Percentiles rank a stretch among this genome's conserved stretches.
phyloP scores from a whole-genome alignment of 805 yeast genomes.

The Cyberlindnera misumaiensis region DNA sequence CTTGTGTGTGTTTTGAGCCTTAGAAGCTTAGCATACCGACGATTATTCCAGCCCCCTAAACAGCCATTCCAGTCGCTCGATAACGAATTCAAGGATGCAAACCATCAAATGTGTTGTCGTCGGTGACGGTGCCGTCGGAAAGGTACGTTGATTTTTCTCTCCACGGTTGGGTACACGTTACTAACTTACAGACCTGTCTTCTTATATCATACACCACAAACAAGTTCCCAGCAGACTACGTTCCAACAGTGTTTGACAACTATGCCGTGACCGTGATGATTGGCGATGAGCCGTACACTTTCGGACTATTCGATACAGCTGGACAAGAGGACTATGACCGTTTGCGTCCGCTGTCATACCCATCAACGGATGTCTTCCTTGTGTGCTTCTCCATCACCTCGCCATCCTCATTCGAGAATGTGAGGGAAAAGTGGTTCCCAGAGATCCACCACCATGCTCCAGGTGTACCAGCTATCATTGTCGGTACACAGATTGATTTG shows the following conservation, averaged over 20 bases:
- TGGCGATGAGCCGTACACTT: constrained; percentile 96
- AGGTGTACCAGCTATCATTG: constrained; percentile 96
- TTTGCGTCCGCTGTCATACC: constrained; percentile 91
- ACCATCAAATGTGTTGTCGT: constrained; percentile 92
- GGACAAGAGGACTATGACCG: constrained; percentile 99
- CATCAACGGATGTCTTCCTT: constrained; percentile 93
- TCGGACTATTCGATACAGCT: constrained; percentile 97
- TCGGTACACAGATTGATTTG: constrained; percentile 93
- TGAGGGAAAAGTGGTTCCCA: constrained; percentile 97
- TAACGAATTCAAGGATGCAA: constrained; percentile 28
- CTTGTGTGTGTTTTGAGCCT: too few relatives aligned
- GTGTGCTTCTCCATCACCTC: constrained; percentile 96
- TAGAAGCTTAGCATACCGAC: too few relatives aligned
- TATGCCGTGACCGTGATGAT: constrained; percentile 92
- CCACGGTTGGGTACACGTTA: not conserved
- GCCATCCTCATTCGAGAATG: constrained; percentile 96
- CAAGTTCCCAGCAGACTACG: constrained; percentile 96
- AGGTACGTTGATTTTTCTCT: constrained; percentile 30
- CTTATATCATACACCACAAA: constrained; percentile 93
- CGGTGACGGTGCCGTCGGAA: constrained; percentile 99
- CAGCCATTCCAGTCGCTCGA: not conserved
- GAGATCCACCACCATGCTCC: constrained; percentile 97
- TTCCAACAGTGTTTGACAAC: constrained; percentile 97
- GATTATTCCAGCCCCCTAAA: too few relatives aligned
- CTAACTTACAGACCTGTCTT: constrained; percentile 61